These are phyloP conservation scores for Aureobasidium mangrovei DNA, from an alignment of 2,329 filamentous ascomycete genomes.

Conservation along the genomic window DNA sequence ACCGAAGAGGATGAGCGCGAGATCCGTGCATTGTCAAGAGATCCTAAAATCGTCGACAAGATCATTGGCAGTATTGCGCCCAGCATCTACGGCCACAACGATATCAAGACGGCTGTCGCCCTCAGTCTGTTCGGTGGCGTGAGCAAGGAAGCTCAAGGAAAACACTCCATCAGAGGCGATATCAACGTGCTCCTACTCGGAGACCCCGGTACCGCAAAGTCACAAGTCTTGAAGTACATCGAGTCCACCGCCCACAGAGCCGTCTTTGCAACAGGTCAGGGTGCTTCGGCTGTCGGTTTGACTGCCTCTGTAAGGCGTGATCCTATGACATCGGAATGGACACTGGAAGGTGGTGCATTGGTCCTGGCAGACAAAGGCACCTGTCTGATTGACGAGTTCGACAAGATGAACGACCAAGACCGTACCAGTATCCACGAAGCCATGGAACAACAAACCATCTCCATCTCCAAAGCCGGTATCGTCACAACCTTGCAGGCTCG, in stretches of 20 bases:
- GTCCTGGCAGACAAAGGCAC: slow-evolving; percentile 92
- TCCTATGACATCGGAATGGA: slow-evolving; percentile 94
- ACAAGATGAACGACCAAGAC: slow-evolving; percentile 99
- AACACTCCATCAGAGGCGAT: slow-evolving; percentile 86
- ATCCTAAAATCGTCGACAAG: slow-evolving; percentile 87
- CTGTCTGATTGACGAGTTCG: slow-evolving; percentile 96
- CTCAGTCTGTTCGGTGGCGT: slow-evolving; percentile 92
- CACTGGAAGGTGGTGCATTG: slow-evolving; percentile 86
- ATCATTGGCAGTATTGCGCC: slow-evolving; percentile 89
- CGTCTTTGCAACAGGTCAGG: slow-evolving; percentile 95
- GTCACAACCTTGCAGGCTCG: slow-evolving; percentile 94
- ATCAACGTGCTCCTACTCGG: slow-evolving; percentile 96
- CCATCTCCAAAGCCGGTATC: slow-evolving; percentile 96
- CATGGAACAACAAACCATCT: slow-evolving; percentile 99
- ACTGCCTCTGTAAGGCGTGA: slow-evolving; percentile 94
- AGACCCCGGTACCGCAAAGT: slow-evolving; percentile 96
- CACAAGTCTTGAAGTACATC: slow-evolving; percentile 92
- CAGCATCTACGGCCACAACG: slow-evolving; percentile 92
- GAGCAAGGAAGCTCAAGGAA: slow-evolving; percentile 79
- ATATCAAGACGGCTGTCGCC: slow-evolving; percentile 95
- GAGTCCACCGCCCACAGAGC: slow-evolving; percentile 96
- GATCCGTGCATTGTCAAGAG: slow-evolving; percentile 78
- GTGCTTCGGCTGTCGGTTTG: slow-evolving; percentile 92
- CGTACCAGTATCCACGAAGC: slow-evolving; percentile 97
- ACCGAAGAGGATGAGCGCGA: slow-evolving; percentile 91